A percentile compares a stretch with the other conserved stretches of the same genome.
Evolutionary conservation across 805 yeast species (phyloP).

Genomic region (Ogataea naganishii): DNA sequence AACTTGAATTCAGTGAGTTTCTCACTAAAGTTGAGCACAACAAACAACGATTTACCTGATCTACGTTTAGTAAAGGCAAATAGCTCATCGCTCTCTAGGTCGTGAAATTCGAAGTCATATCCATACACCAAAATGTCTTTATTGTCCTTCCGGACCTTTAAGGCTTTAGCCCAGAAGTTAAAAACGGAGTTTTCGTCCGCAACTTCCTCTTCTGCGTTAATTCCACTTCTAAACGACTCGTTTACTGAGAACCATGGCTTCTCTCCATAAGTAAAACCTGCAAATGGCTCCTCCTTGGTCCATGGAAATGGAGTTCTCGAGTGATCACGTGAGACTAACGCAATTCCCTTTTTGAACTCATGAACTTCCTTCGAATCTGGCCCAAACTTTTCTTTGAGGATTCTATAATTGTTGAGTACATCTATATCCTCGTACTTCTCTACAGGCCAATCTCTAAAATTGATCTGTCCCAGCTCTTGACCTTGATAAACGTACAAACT

Average conservation of each 20-base stretch:
- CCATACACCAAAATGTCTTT: constrained; percentile 39
- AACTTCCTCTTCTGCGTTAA: constrained; percentile 39
- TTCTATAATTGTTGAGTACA: constrained; percentile 32
- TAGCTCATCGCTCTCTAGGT: constrained; percentile 30
- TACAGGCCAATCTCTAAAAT: constrained; percentile 36
- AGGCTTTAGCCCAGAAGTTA: constrained; percentile 35
- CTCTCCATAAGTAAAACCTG: constrained; percentile 36
- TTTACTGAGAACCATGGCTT: constrained; percentile 48
- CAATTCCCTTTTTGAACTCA: constrained; percentile 27
- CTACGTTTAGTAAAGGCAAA: constrained; percentile 33
- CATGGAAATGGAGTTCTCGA: constrained; percentile 53
- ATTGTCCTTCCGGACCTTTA: constrained; percentile 33
- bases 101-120: constrained; percentile 31
- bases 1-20: constrained; percentile 23
- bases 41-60: constrained; percentile 24
- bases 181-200: constrained; percentile 37
- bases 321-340: constrained; percentile 39
- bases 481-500: constrained; percentile 53
- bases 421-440: constrained; percentile 44
- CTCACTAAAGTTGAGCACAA: constrained; percentile 34
- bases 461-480: constrained; percentile 51
- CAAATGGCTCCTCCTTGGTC: constrained; percentile 32
- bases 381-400: constrained; percentile 12
- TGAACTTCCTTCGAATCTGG: constrained; percentile 18
- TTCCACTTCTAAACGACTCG: constrained; percentile 37